A percentile compares a stretch with the other conserved stretches of the same genome.
Conservation (phyloP, 208 protist genomes). For the Herpetomonas tarakana region DNA sequence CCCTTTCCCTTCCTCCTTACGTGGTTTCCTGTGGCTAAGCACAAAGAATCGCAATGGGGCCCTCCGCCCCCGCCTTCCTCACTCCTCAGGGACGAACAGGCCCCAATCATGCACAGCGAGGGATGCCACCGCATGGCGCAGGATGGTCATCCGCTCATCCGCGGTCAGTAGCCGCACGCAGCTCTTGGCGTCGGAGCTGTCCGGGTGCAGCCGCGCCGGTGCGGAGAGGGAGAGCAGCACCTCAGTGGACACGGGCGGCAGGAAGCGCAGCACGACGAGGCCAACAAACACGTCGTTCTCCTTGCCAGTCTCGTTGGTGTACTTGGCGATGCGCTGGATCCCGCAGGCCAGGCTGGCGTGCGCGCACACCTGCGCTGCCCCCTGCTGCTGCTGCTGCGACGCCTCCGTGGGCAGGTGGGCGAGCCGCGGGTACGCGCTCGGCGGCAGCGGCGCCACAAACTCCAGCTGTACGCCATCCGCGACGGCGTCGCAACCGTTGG, state of each 20-base stretch:
- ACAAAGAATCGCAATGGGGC: no score
- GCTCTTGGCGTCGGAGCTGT: conserved; percentile 54
- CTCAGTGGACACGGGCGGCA: conserved; percentile 55
- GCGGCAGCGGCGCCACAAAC: conserved; percentile 12
- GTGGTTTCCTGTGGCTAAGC: no score
- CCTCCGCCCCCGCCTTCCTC: neutral
- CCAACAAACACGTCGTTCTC: conserved; percentile 68
- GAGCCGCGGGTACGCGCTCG: conserved; percentile 35
- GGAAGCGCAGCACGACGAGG: conserved; percentile 53
- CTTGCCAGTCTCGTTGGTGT: conserved; percentile 51
- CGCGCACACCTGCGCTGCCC: conserved; percentile 21
- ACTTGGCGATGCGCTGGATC: conserved; percentile 69
- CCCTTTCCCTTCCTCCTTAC: neutral
- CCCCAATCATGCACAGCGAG: conserved; percentile 57
- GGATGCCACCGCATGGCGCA: conserved; percentile 26
- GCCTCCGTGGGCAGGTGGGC: no score
- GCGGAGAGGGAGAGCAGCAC: conserved; percentile 62
- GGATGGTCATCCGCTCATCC: conserved; percentile 28
- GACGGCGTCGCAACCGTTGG: conserved; percentile 37
- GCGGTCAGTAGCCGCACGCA: conserved; percentile 34
- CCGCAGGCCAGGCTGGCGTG: conserved; percentile 48
- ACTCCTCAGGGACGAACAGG: conserved; percentile 61
- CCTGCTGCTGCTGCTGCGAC: no score
- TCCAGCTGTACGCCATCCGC: conserved; percentile 1
- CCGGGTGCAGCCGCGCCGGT: conserved; percentile 40